Base-by-base conservation (phyloP, 2,329 filamentous ascomycete species). In the Thelonectria blattea region DNA sequence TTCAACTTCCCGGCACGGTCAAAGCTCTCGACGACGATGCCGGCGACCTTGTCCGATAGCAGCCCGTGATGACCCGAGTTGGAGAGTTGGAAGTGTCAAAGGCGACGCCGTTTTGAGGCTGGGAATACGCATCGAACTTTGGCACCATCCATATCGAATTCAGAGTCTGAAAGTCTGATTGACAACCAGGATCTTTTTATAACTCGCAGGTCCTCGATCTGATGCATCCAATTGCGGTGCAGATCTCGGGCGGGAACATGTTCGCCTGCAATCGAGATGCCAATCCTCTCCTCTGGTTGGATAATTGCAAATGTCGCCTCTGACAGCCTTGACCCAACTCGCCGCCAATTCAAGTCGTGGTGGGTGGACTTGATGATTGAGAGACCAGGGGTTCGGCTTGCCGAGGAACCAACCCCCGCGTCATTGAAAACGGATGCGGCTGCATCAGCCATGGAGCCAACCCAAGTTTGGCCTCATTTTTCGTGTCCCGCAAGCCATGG, bases 231-330 rank as follows among this genome's bases (percentile, higher is more conserved):
- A 65, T 61, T 61, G 60, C 53, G 55, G 55, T 46, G 47, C 43
- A 57, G 37, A 62, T 69, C 70, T 62, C 45, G 53, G 59, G 46
- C 61, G 59, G 52, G 62, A 61, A 56, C 62, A 61, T 56, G 60
- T 66, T 68, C 68, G 59, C 58, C 64, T 60, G 63, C 51, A 57
- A 48, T 53, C 58, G 14, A 65, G 45, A 63, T 58, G 42, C 53
- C 60, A 58, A 65, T 54, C 61, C 59, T 61, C 47, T n/a, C 22
- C 56, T 51, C 61, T 68, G 65, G 70, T 71, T 67, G 68, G 68
- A n/a, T 52, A 50, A 30, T 68, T 58, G 56, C 64, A 14, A 22
- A 61, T 58, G 53, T 30, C 64, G 66, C 63, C 42, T 45, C 58
- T 68, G 62, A 69, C 62, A 65, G 62, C 67, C 67, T 61, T 55